Conservation (phyloP, 1,139 yeast genomes). For the Blastobotrys persicus region DNA sequence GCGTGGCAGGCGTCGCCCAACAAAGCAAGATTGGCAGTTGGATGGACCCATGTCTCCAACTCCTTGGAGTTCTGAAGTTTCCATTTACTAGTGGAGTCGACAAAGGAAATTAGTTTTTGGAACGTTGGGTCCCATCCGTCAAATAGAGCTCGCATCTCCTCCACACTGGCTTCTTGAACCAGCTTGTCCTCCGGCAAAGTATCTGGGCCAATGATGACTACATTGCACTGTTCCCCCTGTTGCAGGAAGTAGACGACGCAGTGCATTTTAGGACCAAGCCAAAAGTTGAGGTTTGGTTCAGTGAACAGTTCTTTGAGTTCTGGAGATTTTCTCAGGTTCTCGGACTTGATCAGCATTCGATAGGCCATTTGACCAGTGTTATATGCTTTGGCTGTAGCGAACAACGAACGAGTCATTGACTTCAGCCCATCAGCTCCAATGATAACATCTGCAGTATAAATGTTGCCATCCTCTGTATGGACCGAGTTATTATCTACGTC, state of each 20-base stretch:
- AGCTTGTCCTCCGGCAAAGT: conserved; percentile 28
- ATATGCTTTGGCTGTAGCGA: conserved; percentile 25
- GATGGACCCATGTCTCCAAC: conserved; percentile 29
- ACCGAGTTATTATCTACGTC: conserved; percentile 33
- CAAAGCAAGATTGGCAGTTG: conserved; percentile 29
- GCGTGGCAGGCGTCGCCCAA: conserved; percentile 43
- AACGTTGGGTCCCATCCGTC: conserved; percentile 34
- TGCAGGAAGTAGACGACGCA: conserved; percentile 33
- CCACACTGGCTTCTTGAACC: conserved; percentile 25
- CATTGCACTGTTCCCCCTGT: conserved; percentile 21
- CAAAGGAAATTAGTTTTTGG: conserved; percentile 25
- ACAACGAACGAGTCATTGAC: conserved; percentile 25
- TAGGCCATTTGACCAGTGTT: conserved; percentile 32
- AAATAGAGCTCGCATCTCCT: conserved; percentile 31
- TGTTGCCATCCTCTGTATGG: conserved; percentile 31
- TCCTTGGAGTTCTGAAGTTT: conserved; percentile 31
- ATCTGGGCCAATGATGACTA: conserved; percentile 32
- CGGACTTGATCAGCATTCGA: conserved; percentile 26
- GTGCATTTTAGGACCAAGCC: conserved; percentile 36
- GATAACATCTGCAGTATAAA: conserved; percentile 34
- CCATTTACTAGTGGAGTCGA: conserved; percentile 33
- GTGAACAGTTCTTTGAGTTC: conserved; percentile 10
- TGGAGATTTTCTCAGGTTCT: neutral
- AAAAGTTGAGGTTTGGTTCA: conserved; percentile 32
- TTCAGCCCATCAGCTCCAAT: conserved; percentile 41